A percentile compares a stretch with the other conserved stretches of the same genome.
phyloP scores from a whole-genome alignment of 768 basidiomycete genomes.

The Mycena maculata region DNA sequence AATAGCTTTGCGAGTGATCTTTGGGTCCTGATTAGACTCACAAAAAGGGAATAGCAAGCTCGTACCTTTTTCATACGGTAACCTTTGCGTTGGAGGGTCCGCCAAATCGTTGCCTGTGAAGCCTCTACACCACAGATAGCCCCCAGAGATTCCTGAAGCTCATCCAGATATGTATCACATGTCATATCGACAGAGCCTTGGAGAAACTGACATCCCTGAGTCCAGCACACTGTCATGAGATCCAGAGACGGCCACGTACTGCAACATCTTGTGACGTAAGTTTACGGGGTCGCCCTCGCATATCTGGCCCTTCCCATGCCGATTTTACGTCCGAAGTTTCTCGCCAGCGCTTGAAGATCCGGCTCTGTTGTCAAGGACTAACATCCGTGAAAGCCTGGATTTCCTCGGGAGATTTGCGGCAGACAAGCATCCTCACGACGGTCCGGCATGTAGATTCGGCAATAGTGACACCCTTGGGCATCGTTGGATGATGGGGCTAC shows the following conservation, averaged over 20 bases:
- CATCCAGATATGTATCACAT: slow-evolving; percentile 30
- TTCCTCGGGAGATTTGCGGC: neutral
- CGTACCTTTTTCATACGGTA: slow-evolving; percentile 33
- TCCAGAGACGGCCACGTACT: neutral
- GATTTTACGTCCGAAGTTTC: slow-evolving; percentile 3
- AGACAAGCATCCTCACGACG: slow-evolving; percentile 3
- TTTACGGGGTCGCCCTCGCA: neutral
- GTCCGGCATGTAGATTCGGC: slow-evolving; percentile 14
- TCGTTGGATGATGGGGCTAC: neutral
- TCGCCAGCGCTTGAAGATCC: slow-evolving; percentile 9
- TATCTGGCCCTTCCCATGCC: neutral
- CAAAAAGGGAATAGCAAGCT: too few relatives aligned
- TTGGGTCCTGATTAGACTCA: too few relatives aligned
- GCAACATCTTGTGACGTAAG: slow-evolving; percentile 5
- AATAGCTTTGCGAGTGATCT: slow-evolving; percentile 32
- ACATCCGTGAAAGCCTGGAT: slow-evolving; percentile 13
- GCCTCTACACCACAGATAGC: slow-evolving; percentile 18
- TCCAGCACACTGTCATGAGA: too few relatives aligned
- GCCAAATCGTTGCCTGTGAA: slow-evolving; percentile 29
- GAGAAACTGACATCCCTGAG: too few relatives aligned
- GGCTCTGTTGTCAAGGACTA: slow-evolving; percentile 4
- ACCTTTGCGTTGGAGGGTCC: slow-evolving; percentile 10
- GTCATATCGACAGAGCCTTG: neutral
- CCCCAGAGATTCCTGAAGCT: slow-evolving; percentile 22
- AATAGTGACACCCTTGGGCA: neutral